Evolutionary conservation across 1,139 yeast species (phyloP), one percentile per base, ranked within the genome.

Genomic region (Zygotorulaspora mrakii): DNA sequence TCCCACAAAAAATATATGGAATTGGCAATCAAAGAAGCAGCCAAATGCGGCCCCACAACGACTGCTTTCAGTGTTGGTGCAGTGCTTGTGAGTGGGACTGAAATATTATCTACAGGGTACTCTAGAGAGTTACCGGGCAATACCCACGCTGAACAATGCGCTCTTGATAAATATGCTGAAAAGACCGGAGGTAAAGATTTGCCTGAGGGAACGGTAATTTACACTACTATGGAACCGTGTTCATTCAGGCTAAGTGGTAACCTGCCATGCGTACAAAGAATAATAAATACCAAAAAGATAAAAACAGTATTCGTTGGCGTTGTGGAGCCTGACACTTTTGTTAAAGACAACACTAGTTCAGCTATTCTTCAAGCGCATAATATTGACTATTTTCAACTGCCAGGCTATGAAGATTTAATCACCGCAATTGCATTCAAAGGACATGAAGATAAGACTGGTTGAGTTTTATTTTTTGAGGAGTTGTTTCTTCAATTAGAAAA

Each of bases 201-300:
- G 1, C 96, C 97, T 0, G 59, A 56, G 12, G 95, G 95, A 0
- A 78, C 95, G 0, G 87, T 83, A 31, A 65, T 91, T 9, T 94
- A 86, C 62, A 91, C 98, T 0, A 86, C 97, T 0, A 94, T 94
- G 98, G 99, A 94, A 56, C 99, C 99, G 0, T 94, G 99, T 59
- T 81, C 95, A 2, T 74, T 76, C 43, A 70, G 99, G 41, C 68
- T 91, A 28, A 88, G 96, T 61, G 98, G 98, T 0, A 89, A 89
- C 53, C 59, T 72, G 39, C 96, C 98, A 0, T 91, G 99, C 64
- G 79, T 79, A 2, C 89, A 88, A 47, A 71, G 97, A 29, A 79
- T 91, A 7, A 56, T 87, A 31, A 68, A 64, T 2, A 62, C 79
- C 2, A 53, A 62, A n/a, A 59, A 55, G 12, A 82, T 91, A 44